Base-by-base conservation (phyloP, 2,329 filamentous ascomycete species). In the Paecilomyces formosus region DNA sequence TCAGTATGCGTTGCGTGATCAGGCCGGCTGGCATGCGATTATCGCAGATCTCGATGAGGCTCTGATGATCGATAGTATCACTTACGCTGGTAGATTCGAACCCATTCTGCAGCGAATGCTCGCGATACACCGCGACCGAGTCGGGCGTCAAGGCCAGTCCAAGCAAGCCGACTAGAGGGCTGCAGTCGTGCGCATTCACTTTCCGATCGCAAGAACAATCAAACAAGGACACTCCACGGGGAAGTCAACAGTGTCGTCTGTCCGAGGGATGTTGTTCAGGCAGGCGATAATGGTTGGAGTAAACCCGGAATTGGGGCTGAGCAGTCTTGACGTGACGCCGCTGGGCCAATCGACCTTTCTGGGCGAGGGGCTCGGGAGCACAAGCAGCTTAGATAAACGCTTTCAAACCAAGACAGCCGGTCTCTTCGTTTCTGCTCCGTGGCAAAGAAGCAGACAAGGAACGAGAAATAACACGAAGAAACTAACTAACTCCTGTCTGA, bases 31-130 rank as follows among this genome's bases (percentile, higher is more conserved):
- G n/a, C 39, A 45, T 45, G 39, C 39, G 15, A 45, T 9, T 45
- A 45, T 45, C 15, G 39, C 15, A n/a, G n/a, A 15, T 18, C 39
- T 45, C 15, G 39, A 45, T 45, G 39, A 45, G n/a, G 15, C 39
- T 18, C n/a, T n/a, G 39, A 45, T 31, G 39, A 45, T 45, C 39
- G 39, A 45, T 45, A n/a, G 51, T 31, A 55, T 52, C 56, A 84
- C 85, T 78, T 78, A 88, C 85, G 81, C 77, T 69, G 85, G 82
- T 68, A 85, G 78, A 76, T 84, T 85, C 63, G 83, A 80, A 72
- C 86, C 84, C 75, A 82, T 81, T 65, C 68, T 75, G 72, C 60
- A 64, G 64, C 62, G 61, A 57, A 58, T 62, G 62, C 59, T 66
- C 63, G 63, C 65, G 64, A 66, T 64, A 66, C 58, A 64, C 65